Conservation (phyloP, 352 stramenopile genomes). For the Elongisporangium senticosum region DNA sequence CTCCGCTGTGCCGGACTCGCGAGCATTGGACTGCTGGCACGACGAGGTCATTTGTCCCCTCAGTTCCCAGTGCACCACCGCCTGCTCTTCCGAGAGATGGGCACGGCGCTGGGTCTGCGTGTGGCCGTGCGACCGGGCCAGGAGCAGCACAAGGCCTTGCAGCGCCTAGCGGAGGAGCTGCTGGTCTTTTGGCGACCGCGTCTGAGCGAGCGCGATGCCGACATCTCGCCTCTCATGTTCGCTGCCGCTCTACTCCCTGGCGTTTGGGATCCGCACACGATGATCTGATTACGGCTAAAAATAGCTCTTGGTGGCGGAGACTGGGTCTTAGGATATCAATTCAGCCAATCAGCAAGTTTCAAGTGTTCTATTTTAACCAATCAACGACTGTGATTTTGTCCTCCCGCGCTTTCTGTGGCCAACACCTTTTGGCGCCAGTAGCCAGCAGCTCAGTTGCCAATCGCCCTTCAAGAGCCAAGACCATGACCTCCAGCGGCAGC, state of each 20-base stretch:
- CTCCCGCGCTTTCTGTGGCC: not conserved
- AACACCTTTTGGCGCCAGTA: not conserved
- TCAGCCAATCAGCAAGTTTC: not conserved
- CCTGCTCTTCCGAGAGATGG: constrained; percentile 32
- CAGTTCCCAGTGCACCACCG: constrained; percentile 10
- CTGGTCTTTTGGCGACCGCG: constrained; percentile 19
- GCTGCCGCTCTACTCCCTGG: constrained; percentile 29
- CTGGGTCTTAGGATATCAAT: not conserved
- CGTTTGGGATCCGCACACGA: constrained; percentile 14
- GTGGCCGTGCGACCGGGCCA: constrained; percentile 5
- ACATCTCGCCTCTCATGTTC: constrained; percentile 46
- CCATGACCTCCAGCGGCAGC: constrained; percentile 15
- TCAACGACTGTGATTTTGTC: not conserved
- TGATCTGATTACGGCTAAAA: not conserved
- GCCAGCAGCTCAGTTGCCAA: not conserved
- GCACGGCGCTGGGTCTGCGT: constrained; percentile 19
- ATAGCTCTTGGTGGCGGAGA: not conserved
- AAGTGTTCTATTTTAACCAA: not conserved
- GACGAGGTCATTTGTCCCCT: constrained; percentile 7
- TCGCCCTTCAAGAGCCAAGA: not conserved
- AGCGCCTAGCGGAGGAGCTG: constrained; percentile 10
- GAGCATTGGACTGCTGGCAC: constrained; percentile 16
- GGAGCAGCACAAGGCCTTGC: constrained; percentile 14
- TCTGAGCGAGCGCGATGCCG: constrained; percentile 25
- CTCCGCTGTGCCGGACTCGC: constrained; percentile 10